Base-by-base conservation (phyloP, 1,284 basidiomycete species). In the Puccinia triticina region DNA sequence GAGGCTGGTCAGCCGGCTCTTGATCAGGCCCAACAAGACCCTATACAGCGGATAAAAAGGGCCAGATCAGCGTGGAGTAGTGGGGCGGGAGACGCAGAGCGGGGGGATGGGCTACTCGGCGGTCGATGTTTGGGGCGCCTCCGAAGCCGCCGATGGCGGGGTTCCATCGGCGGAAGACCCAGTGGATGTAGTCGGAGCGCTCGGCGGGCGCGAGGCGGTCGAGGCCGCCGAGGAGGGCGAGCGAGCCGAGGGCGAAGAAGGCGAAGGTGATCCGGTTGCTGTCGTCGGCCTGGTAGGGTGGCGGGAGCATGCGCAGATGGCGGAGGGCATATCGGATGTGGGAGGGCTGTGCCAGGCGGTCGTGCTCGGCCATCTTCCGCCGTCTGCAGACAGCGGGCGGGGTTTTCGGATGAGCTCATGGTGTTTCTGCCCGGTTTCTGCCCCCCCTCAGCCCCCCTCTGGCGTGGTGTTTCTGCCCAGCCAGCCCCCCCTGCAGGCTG, bases 131-230 rank as follows among this genome's bases (percentile, higher is more conserved):
- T 21, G 92, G 89, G 64, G 93, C 91, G 5, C 93, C 92, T 83
- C 90, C 89, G 85, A 95, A 96, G 1, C 93, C 94, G 76, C 92
- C 90, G 11, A 40, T 85, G 87, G 84, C 67, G 86, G 88, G 88
- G 64, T 90, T 90, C 85, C 95, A 93, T 86, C 95, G 91, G 21
- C 89, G 90, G 93, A 95, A 97, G 73, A 98, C 90, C 95, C 95
- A 97, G 77, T 91, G 89, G 79, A 88, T 89, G 93, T 93, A 95
- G 3, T 86, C 87, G 50, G 89, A 87, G n/a, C 90, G 90, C 82
- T 93, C 91, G 8, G 86, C 85, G 12, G 88, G 85, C 7, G 86
- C 89, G 4, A 89, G 89, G 83, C 90, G 90, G 8, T 88, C 87
- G 14, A 90, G 86, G 3, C 93, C 85, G 12, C 90, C 91, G 10